Conservation (phyloP, 1,284 basidiomycete species). For the Trametes sp. region DNA sequence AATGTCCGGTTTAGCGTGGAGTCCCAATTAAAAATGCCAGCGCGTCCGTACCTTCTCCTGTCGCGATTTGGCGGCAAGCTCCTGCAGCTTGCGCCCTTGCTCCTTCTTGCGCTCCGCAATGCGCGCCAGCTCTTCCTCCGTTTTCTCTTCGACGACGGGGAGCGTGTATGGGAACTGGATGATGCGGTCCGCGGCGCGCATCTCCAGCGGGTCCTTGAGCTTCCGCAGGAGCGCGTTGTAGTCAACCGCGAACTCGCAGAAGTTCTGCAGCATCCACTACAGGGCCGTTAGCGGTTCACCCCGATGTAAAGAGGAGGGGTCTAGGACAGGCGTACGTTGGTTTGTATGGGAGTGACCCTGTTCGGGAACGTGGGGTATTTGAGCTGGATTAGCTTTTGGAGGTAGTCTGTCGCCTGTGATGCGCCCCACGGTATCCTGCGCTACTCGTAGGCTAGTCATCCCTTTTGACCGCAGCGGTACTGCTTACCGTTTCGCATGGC, state of each 20-base stretch:
- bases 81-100: conserved; percentile 88
- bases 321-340: conserved; percentile 62
- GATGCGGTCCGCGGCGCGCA: conserved; percentile 76
- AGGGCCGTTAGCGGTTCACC: background rate
- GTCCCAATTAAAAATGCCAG: background rate
- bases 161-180: conserved; percentile 87
- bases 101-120: conserved; percentile 84
- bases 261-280: conserved; percentile 90
- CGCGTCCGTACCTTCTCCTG: conserved; percentile 77
- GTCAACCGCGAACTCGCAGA: conserved; percentile 87
- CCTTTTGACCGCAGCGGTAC: too few relatives aligned
- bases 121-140: conserved; percentile 87
- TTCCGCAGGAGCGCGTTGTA: conserved; percentile 75
- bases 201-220: conserved; percentile 67
- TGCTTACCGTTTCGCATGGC: conserved; percentile 82
- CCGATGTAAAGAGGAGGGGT: background rate
- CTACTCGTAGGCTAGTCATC: background rate
- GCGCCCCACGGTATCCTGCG: conserved; percentile 93
- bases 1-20: too few relatives aligned
- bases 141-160: conserved; percentile 83
- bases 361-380: conserved; percentile 93
- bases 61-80: conserved; percentile 89
- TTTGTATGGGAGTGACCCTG: conserved; percentile 61
- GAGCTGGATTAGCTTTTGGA: conserved; percentile 92
- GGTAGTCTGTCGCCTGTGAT: conserved; percentile 88